Conservation (phyloP, 2,329 filamentous ascomycete species). For the Lasiodiplodia hormozganensis region DNA sequence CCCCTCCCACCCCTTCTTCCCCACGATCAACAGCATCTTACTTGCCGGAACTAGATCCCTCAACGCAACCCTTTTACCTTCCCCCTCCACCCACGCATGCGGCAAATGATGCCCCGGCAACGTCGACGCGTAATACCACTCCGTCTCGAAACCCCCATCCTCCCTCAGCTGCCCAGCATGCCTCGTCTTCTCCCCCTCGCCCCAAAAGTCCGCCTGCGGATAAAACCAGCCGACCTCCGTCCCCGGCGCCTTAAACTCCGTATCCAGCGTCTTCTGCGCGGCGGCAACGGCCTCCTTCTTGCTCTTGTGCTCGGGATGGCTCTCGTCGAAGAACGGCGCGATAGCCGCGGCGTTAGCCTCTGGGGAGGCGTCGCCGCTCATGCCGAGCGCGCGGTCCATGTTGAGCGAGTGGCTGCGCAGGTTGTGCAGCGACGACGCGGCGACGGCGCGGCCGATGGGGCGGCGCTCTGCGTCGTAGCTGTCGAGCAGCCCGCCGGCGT, state of each 20-base stretch:
- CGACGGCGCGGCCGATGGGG: constrained; percentile 37
- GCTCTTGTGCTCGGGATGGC: constrained; percentile 31
- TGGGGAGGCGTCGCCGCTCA: constrained; percentile 30
- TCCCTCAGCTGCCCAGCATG: constrained; percentile 36
- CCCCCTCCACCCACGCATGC: constrained; percentile 38
- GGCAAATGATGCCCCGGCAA: constrained; percentile 44
- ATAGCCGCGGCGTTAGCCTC: constrained; percentile 37
- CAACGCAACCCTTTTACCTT: neutral
- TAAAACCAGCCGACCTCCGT: constrained; percentile 48
- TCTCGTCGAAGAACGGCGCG: constrained; percentile 37
- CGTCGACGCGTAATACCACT: constrained; percentile 36
- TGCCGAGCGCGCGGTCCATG: constrained; percentile 44
- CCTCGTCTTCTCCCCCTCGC: constrained; percentile 31
- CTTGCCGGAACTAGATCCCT: constrained; percentile 27
- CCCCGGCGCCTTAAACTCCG: constrained; percentile 44
- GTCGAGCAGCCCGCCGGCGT: constrained; percentile 34
- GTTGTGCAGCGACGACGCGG: constrained; percentile 38
- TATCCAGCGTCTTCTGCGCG: constrained; percentile 37
- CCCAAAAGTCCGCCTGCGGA: constrained; percentile 28
- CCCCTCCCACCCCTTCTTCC: neutral
- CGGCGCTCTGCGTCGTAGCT: constrained; percentile 46
- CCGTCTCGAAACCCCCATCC: constrained; percentile 32
- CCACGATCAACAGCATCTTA: neutral
- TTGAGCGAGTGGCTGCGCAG: constrained; percentile 38
- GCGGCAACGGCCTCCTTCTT: constrained; percentile 35